Base-by-base conservation (phyloP, 495 filamentous ascomycete genomes). In the Xylaria telfairii region DNA sequence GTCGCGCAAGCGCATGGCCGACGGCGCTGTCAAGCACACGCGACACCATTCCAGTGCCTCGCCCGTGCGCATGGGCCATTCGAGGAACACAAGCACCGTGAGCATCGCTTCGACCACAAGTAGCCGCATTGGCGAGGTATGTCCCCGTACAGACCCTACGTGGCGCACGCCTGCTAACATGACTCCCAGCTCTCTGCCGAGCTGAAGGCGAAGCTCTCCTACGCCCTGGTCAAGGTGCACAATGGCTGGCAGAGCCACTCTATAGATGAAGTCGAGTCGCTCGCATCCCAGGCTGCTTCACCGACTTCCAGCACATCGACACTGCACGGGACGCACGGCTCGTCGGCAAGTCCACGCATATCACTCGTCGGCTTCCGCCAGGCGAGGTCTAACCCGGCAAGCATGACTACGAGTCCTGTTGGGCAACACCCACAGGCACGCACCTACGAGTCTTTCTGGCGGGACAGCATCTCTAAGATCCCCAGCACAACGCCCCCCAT, bases 201-300 rank as follows among this genome's bases (percentile, higher is more conserved):
- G 75, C 86, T 98, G 30, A 90, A 89, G 71, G 87, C 93, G 8
- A 91, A 93, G 63, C 84, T 98, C 15, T 92, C 92, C 7, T 96
- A 97, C 78, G 94, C 93, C 44, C 93, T 95, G 83, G 87, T 95
- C 74, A 97, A 97, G 78, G 90, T 98, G 47, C 91, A 95, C 80
- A 90, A 96, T 78, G 93, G 92, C 62, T 93, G 93, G 86, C 90
- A 95, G 81, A 86, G 87, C 15, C 88, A 88, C 70, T 87, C 85
- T 34, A 85, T 92, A 65, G 87, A 89, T 57, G 89, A 95, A 70
- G 83, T 92, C n/a, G 90, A 94, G 75, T 83, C 88, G 17, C 81
- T 91, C 30, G 85, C 91, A 26, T 89, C 90, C 4, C 89, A 90
- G 67, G 86, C 83, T 47, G 83, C 79, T 39, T 89, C 88, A 7